A percentile compares a stretch with the other conserved stretches of the same genome.
phyloP scores from a whole-genome alignment of 1,284 basidiomycete genomes.

The Volvariella volvacea region DNA sequence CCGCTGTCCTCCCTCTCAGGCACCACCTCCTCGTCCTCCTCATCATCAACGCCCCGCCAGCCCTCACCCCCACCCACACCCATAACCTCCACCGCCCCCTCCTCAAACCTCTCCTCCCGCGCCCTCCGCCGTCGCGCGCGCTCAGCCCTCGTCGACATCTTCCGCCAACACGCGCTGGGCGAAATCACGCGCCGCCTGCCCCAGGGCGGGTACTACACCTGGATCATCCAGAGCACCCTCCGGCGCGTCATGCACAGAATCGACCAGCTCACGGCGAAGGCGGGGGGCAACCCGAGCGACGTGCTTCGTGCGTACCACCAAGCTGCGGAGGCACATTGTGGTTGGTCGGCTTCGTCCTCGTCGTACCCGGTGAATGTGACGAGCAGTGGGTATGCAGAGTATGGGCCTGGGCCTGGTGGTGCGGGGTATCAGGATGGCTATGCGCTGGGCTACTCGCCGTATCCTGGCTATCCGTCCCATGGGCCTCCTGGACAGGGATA shows the following conservation, averaged over 20 bases:
- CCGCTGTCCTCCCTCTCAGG: conserved; percentile 17
- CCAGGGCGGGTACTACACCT: conserved; percentile 38
- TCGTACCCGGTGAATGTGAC: no score
- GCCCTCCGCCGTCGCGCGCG: conserved; percentile 63
- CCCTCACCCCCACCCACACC: conserved; percentile 13
- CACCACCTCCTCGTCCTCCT: conserved; percentile 18
- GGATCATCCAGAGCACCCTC: conserved; percentile 50
- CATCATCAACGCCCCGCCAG: conserved; percentile 14
- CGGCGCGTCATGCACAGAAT: conserved; percentile 41
- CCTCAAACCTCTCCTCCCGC: conserved; percentile 25
- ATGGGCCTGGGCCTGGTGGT: no score
- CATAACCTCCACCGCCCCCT: conserved; percentile 7
- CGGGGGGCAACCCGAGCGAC: conserved; percentile 13
- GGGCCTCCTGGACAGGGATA: conserved; percentile 2
- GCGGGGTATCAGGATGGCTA: no score
- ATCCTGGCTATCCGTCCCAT: background rate
- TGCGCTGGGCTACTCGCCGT: no score
- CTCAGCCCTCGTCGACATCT: conserved; percentile 69
- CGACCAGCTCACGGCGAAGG: conserved; percentile 35
- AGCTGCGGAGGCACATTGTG: no score
- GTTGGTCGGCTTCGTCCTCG: no score
- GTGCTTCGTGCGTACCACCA: no score
- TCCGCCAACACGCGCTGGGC: conserved; percentile 59
- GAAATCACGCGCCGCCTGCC: conserved; percentile 29
- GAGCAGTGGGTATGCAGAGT: no score